Evolutionary conservation across 768 basidiomycete genomes (phyloP), one percentile per base, ranked within the genome.

Genomic region (Paxillus rubicundulus): DNA sequence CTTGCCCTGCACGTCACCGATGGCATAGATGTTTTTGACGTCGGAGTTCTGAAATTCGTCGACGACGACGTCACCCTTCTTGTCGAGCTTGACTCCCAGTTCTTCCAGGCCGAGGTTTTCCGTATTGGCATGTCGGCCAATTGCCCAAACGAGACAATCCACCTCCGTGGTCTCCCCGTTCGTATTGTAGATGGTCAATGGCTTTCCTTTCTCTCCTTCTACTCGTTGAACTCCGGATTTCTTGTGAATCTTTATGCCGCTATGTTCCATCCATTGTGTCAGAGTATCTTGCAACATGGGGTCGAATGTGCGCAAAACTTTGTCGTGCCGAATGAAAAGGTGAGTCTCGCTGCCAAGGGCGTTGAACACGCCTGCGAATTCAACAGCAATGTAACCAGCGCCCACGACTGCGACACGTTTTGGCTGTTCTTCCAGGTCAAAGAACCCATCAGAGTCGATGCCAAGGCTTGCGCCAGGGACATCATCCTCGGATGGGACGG

Each of bases 301-400:
- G 67, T 99, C 97, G 72, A 99, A 98, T 2, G 91, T 91, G 55
- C 97, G 83, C 59, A 99, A 77, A 39, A 98, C 91, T 50, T 82
- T 87, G 47, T 98, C 91, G 47, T 85, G 78, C 48, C 97, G 87
- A 60, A 98, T 98, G 68, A 98, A 69, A 59, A 98, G 71, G 67
- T 98, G 94, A 8, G 93, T 94, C 71, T 98, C 92, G 33, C 86
- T 81, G 18, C 95, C 93, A 50, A 97, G 83, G 7, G 90, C 79
- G 70, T 98, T 84, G 72, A 99, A 83, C 49, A 99, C 83, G 17
- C 97, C 97, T 5, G 96, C 92, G 42, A 99, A 84, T 72, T 99
- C 97, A 55, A 98, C 91, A 16, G 94, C 94, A 60, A 99, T 98
- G 70, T 99, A 99, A 1, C 97, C 97, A 13, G 97, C 97, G 42